These are phyloP conservation scores for Gynochthodes officinalis DNA, from an alignment of 257 asterid genomes.

Conservation along the genomic window DNA sequence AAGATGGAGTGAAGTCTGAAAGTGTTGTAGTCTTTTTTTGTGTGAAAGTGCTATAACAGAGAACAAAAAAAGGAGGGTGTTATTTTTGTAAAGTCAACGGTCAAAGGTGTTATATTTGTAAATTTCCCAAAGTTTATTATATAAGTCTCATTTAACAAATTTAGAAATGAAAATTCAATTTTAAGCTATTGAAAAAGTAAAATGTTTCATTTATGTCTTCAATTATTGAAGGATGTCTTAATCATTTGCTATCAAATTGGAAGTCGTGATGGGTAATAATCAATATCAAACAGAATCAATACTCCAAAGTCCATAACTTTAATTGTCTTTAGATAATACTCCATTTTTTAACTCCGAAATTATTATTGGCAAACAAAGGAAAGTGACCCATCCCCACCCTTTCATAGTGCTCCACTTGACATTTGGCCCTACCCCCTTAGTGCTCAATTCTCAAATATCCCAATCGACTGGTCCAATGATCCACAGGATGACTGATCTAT, in stretches of 20 bases:
- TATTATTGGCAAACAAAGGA: not conserved
- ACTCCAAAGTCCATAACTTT: not conserved
- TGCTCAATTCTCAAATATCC: not conserved
- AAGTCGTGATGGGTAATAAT: not conserved
- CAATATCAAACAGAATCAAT: not conserved
- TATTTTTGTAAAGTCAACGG: no score
- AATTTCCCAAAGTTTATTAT: no score
- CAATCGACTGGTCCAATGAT: not conserved
- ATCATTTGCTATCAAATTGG: not conserved
- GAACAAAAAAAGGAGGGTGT: no score
- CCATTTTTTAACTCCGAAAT: not conserved
- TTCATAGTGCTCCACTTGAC: not conserved
- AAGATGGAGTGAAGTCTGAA: no score
- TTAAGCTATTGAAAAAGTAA: no score
- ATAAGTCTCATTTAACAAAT: no score
- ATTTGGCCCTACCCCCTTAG: not conserved
- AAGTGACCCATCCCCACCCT: not conserved
- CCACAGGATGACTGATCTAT: not conserved
- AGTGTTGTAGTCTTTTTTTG: no score
- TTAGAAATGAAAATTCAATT: no score
- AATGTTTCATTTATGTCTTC: no score
- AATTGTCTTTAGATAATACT: not conserved
- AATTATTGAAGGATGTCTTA: not conserved
- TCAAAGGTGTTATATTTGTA: no score
- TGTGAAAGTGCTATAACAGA: no score